Base-by-base conservation (phyloP, 371 early-diverging fungal genomes). In the Syncephalis fuscata region DNA sequence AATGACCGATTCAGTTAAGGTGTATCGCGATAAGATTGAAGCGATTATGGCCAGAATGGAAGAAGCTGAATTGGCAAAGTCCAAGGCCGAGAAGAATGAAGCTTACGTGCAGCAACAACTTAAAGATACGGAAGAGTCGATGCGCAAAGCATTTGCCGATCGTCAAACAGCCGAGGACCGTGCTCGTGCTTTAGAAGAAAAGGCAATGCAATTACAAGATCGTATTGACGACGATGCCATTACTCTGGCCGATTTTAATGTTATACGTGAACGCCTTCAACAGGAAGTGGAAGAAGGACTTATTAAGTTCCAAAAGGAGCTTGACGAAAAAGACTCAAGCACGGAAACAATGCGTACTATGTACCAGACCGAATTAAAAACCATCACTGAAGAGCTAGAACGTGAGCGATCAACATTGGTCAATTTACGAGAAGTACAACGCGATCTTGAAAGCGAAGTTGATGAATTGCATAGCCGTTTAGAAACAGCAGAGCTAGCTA, bases 311-410 rank as follows among this genome's bases (percentile, higher is more conserved):
- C 66, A 71, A 45, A 65, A 70, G 19, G 88, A 88, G 41, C 52
- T 77, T 25, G 78, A 78, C 39, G 86, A 85, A 43, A 72, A 73
- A 23, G 82, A 78, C 36, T 61, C 54, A 23, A 61, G 66, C 2
- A 63, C 85, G 15, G 87, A 79, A 23, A 61, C 58, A 42, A 58
- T 71, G 50, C 66, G 74, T 7, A 62, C 61, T 37, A 85, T 80
- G 62, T 88, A 82, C 61, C 82, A 83, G 51, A 73, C 68, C 45
- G 84, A 88, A 66, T 60, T 85, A 25, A 78, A 80, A 46, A 71
- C 74, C 26, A 68, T 86, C 27, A 65, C 76, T 42, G 56, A 65
- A 2, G 89, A 88, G 56, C 65, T 88, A 15, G 89, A 90, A 50
- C 55, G 65, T 2, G 82, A 82, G 51, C 80, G 75, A 64, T 63